phyloP scores from a whole-genome alignment of 768 basidiomycete genomes.

The Pulveroboletus sp. region DNA sequence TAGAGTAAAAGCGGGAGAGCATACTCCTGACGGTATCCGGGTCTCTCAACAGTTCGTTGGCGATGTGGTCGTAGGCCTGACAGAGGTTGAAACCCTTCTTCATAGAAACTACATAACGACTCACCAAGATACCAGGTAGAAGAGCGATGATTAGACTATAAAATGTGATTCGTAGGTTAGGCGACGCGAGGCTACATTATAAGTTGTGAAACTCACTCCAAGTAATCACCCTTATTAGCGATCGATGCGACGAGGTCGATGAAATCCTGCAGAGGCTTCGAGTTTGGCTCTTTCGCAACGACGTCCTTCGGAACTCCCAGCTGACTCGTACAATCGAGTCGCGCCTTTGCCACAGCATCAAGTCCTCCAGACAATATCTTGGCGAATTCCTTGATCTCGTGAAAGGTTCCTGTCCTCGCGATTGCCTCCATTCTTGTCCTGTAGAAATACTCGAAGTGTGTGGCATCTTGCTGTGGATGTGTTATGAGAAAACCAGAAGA shows the following conservation, averaged over 20 bases:
- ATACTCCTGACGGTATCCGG: constrained; percentile 3
- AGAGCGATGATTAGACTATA: constrained; percentile 1
- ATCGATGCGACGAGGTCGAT: background rate
- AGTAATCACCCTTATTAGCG: constrained; percentile 2
- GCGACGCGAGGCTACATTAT: background rate
- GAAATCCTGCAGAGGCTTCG: background rate
- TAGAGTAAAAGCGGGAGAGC: background rate
- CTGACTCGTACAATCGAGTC: background rate
- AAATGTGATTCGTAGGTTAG: background rate
- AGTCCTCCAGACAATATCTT: background rate
- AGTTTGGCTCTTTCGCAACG: background rate
- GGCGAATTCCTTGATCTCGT: background rate
- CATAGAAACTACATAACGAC: background rate
- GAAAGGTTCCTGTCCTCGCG: background rate
- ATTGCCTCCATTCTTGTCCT: background rate
- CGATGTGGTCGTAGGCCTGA: constrained; percentile 2
- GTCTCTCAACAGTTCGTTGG: background rate
- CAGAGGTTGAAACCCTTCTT: background rate
- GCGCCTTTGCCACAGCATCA: background rate
- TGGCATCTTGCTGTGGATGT: background rate
- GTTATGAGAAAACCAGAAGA: background rate
- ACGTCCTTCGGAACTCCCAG: background rate
- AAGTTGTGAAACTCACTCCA: background rate
- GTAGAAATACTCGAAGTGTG: constrained; percentile 5
- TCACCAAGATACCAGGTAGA: constrained; percentile 5